phyloP scores from a whole-genome alignment of 352 stramenopile species.

The Phytophthora syringae region DNA sequence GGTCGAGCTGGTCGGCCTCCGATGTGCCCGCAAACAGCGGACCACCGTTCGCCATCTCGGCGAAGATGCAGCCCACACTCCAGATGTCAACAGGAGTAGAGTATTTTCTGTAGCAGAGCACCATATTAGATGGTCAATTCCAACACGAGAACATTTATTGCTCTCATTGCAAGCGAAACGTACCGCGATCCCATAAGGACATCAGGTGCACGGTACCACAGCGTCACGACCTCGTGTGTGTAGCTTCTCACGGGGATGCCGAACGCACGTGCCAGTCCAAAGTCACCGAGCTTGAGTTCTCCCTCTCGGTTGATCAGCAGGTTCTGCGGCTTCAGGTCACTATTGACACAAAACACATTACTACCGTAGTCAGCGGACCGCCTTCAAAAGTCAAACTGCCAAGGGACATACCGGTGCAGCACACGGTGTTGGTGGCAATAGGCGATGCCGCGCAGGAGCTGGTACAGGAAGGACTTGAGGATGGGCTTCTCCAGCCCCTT shows the following conservation, averaged over 20 bases:
- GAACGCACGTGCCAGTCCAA: slow-evolving; percentile 99
- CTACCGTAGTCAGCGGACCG: no score
- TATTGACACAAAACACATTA: slow-evolving; percentile 60
- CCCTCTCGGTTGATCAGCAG: slow-evolving; percentile 98
- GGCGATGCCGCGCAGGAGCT: slow-evolving; percentile 98
- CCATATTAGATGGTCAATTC: neutral
- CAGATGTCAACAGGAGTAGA: slow-evolving; percentile 99
- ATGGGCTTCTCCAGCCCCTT: slow-evolving; percentile 94
- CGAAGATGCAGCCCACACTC: slow-evolving; percentile 99
- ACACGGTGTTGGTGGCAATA: slow-evolving; percentile 99
- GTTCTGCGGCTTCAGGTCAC: slow-evolving; percentile 99
- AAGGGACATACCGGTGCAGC: slow-evolving; percentile 77
- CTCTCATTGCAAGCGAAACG: slow-evolving; percentile 10
- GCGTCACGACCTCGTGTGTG: slow-evolving; percentile 99
- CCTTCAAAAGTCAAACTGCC: no score
- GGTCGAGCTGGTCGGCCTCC: slow-evolving; percentile 97
- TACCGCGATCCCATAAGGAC: slow-evolving; percentile 96
- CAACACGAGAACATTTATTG: neutral
- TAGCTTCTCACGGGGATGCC: slow-evolving; percentile 98
- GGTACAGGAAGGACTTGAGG: slow-evolving; percentile 98
- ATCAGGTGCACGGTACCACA: slow-evolving; percentile 99
- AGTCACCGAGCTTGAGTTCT: slow-evolving; percentile 99
- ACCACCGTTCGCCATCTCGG: slow-evolving; percentile 93
- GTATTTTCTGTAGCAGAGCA: slow-evolving; percentile 88
- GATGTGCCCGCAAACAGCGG: slow-evolving; percentile 97